Evolutionary conservation across 768 basidiomycete genomes (phyloP).

Genomic region (Rhodotorula graminis): DNA sequence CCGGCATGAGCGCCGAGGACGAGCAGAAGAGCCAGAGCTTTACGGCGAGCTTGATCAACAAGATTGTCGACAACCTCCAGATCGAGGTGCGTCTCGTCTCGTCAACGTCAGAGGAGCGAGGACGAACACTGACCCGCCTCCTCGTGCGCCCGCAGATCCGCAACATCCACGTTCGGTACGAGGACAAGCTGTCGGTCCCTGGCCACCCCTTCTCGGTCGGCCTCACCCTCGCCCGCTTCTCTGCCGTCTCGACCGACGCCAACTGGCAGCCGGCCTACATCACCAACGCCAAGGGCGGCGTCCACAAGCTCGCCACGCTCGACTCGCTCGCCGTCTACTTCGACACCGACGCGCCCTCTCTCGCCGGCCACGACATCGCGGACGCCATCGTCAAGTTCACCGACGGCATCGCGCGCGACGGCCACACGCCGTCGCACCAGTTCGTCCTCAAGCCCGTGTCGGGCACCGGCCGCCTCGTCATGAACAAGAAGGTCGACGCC

Average conservation of each 20-base stretch:
- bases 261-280: slow-evolving; percentile 88
- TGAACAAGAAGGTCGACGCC: slow-evolving; percentile 72
- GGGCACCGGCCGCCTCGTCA: slow-evolving; percentile 80
- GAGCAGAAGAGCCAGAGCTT: slow-evolving; percentile 77
- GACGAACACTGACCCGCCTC: not conserved
- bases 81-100: slow-evolving; percentile 58
- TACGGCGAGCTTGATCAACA: slow-evolving; percentile 72
- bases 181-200: slow-evolving; percentile 88
- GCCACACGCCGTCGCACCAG: slow-evolving; percentile 61
- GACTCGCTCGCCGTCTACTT: slow-evolving; percentile 87
- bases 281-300: slow-evolving; percentile 74
- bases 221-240: slow-evolving; percentile 77
- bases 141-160: slow-evolving; percentile 20
- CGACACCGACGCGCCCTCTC: slow-evolving; percentile 79
- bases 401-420: slow-evolving; percentile 52
- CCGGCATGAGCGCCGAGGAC: slow-evolving; percentile 45
- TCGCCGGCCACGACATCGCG: slow-evolving; percentile 62
- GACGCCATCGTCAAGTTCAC: slow-evolving; percentile 70
- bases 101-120: not conserved
- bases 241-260: slow-evolving; percentile 80
- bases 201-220: slow-evolving; percentile 97
- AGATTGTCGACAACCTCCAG: slow-evolving; percentile 93
- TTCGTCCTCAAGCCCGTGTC: slow-evolving; percentile 93
- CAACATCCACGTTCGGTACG: slow-evolving; percentile 93
- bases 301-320: slow-evolving; percentile 89